Evolutionary conservation across 495 filamentous ascomycete species (phyloP), one percentile per base, ranked within the genome.

Genomic region (Parachaetomium inaequale): DNA sequence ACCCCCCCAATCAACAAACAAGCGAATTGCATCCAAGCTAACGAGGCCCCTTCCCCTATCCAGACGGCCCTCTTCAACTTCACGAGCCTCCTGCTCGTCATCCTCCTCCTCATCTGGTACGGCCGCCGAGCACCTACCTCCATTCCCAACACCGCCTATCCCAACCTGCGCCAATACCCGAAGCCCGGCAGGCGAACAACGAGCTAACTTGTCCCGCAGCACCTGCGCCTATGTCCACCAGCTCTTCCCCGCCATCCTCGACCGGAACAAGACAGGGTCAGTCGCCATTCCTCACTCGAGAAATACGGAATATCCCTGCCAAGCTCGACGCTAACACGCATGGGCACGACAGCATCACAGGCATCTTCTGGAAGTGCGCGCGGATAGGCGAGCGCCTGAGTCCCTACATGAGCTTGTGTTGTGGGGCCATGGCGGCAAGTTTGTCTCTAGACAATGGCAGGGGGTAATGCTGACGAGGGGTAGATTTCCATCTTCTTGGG

Each of bases 1-100:
- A 26, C 15, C 21, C 26, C 25, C 5, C 3, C 19, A 28, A 55
- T 5, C 38, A 36, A 3, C 14, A 0, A 45, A 7, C n/a, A 2
- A 14, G 12, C 32, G 5, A 43, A 26, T 14, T 31, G 40, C 47
- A 57, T 14, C 5, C 29, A 47, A 52, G 69, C 71, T 77, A 75
- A 79, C 66, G n/a, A 17, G 12, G 36, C 36, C 8, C 12, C 17
- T 7, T 19, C 15, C 59, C 29, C 14, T 61, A 32, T 52, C 28
- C 66, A 96, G 94, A 88, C 93, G 63, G 94, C 95, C 31, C 87
- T 98, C 64, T 98, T 98, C 86, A 96, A 98, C 78, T 96, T 98
- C 82, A 90, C 95, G 71, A 92, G 90, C 55, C 86, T 97, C 59
- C 83, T 98, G 45, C 84, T 97, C 66, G 91, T 96, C 68, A 87